Conservation (phyloP, 441 rosid species). For the Adansonia madagascariensis region DNA sequence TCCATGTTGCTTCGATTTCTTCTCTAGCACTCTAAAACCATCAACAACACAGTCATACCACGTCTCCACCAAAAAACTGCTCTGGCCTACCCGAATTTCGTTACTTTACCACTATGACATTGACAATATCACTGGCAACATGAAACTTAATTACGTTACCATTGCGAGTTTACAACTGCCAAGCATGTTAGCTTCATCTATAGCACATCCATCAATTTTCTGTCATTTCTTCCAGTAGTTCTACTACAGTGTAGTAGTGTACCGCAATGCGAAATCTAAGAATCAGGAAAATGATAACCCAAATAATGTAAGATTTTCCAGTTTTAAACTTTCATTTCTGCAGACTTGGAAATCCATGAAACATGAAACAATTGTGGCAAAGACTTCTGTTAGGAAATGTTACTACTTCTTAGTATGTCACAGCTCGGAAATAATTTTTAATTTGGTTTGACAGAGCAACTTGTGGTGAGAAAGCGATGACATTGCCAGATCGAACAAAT, state of each 20-base stretch:
- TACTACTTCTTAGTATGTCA: slow-evolving; percentile 12
- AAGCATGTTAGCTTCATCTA: background rate
- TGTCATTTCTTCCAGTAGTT: background rate
- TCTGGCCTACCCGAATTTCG: background rate
- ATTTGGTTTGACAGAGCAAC: slow-evolving; percentile 44
- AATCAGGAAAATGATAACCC: background rate
- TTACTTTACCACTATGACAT: background rate
- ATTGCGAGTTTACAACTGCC: background rate
- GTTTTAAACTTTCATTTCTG: background rate
- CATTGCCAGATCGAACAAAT: slow-evolving; percentile 74
- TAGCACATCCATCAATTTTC: background rate
- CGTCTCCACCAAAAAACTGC: background rate
- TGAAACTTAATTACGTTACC: background rate
- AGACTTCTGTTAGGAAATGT: background rate
- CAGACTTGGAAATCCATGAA: background rate
- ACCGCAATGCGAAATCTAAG: background rate
- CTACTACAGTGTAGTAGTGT: background rate
- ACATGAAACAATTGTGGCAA: background rate
- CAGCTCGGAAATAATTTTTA: slow-evolving; percentile 2
- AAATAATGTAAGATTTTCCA: background rate
- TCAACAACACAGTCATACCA: background rate
- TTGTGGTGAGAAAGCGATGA: slow-evolving; percentile 73
- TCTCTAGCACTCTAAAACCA: background rate
- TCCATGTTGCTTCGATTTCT: background rate
- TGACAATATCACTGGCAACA: background rate